Percentiles rank a stretch among this genome's conserved stretches.
phyloP scores from a whole-genome alignment of 345 rosid species.

The Clausena lansium region DNA sequence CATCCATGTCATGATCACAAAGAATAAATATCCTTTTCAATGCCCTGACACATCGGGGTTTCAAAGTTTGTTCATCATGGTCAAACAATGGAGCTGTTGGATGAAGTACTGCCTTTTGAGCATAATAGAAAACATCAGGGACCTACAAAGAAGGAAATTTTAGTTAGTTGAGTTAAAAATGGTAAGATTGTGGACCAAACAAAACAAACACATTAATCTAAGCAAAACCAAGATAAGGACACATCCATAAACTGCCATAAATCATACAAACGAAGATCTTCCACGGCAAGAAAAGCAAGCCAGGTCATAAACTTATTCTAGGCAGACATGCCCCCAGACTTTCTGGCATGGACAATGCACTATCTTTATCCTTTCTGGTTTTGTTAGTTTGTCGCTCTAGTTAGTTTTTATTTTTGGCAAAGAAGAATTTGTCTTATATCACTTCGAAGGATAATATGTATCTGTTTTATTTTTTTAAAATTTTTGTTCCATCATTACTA shows the following conservation, averaged over 20 bases:
- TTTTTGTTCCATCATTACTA: not conserved
- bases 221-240: not conserved
- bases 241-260: not conserved
- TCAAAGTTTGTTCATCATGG: constrained; percentile 66
- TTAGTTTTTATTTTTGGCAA: not conserved
- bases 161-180: not conserved
- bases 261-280: not conserved
- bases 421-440: not conserved
- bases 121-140: constrained; percentile 82
- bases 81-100: constrained; percentile 80
- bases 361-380: not conserved
- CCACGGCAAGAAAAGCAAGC: not conserved
- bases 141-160: constrained; percentile 40
- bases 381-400: not conserved
- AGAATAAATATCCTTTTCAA: constrained; percentile 71
- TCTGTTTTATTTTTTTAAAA: not conserved
- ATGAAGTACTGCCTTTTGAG: constrained; percentile 81
- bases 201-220: not conserved
- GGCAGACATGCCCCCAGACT: not conserved
- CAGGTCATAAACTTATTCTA: not conserved
- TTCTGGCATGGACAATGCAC: not conserved
- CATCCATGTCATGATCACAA: constrained; percentile 77
- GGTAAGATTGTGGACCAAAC: not conserved
- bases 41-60: constrained; percentile 71
- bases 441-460: not conserved